Base-by-base conservation (phyloP, 345 rosid genomes). In the Lepidium sativum region DNA sequence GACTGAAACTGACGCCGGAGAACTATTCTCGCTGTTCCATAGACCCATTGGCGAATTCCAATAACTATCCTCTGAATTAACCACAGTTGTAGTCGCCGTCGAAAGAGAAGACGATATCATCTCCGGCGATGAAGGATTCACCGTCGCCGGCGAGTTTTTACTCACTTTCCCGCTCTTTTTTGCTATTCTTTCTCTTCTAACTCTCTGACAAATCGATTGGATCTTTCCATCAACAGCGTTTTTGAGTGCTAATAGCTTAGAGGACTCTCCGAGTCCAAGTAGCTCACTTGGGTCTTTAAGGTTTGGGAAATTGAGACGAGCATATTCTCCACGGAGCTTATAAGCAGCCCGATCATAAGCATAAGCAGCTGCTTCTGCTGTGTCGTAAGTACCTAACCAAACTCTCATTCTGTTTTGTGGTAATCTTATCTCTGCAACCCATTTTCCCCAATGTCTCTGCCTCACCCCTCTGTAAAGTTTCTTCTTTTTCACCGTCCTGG, bases 401-500 rank as follows among this genome's bases (percentile, higher is more conserved):
- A 94, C 91, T 20, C 99, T 83, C 78, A 83, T 84, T 77, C 97
- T 86, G 80, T 94, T 94, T 63, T 94, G 99, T 1, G 99, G 99
- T 7, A 90, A 77, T 65, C 99, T 78, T 53, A 94, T 90, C 74
- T 94, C 99, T 1, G 99, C 97, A 14, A 94, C 99, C 99, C 99
- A 94, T 81, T 90, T 94, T 4, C 99, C 99, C 97, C 97, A 86
- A 47, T 88, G 97, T 67, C 99, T 83, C 84, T 94, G 99, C 63
- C 99, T 86, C 69, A 94, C 99, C 66, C 99, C 99, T 64, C 97
- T 79, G 88, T 94, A 94, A 18, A 86, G 81, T 67, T 94, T 94
- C 84, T 83, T 86, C 85, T 71, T 89, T 54, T 67, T 60, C 59
- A 34, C 16, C 40, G 59, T 33, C 52, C n/a, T n/a, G n/a, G n/a